These are phyloP conservation scores for Dianthus caryophyllus DNA, from an alignment of 148 eudicot species.

Conservation along the genomic window DNA sequence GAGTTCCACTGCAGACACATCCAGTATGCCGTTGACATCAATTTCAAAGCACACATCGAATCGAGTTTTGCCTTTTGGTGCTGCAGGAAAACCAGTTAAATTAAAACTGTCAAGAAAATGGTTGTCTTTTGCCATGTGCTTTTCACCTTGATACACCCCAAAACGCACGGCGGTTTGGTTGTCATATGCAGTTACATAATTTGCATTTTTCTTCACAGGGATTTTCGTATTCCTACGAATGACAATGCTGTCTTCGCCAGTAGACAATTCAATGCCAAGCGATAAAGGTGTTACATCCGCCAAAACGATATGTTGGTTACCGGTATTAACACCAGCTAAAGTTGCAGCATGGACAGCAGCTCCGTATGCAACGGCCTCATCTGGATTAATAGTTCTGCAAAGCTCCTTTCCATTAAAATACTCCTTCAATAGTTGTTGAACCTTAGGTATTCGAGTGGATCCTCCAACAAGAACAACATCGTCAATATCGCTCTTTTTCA, in stretches of 20 bases:
- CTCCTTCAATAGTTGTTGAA: not conserved
- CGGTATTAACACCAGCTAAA: not conserved
- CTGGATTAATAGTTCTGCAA: not conserved
- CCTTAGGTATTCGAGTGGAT: not conserved
- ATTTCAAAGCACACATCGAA: no score
- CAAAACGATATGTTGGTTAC: not conserved
- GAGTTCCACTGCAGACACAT: no score
- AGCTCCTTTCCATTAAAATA: not conserved
- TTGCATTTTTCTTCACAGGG: not conserved
- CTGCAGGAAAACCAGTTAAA: no score
- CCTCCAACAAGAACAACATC: not conserved
- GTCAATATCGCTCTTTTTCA: not conserved
- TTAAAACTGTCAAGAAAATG: no score
- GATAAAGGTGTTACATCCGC: not conserved
- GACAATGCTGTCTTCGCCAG: not conserved
- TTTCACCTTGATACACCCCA: no score
- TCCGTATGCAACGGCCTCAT: not conserved
- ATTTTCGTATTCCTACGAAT: not conserved
- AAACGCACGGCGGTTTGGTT: no score
- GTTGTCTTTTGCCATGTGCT: no score
- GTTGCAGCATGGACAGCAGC: not conserved
- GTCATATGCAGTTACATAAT: not conserved
- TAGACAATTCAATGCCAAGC: not conserved
- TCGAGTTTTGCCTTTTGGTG: no score
- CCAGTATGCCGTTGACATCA: no score